phyloP scores from a whole-genome alignment of 805 yeast genomes.

The Candida nemodendra region DNA sequence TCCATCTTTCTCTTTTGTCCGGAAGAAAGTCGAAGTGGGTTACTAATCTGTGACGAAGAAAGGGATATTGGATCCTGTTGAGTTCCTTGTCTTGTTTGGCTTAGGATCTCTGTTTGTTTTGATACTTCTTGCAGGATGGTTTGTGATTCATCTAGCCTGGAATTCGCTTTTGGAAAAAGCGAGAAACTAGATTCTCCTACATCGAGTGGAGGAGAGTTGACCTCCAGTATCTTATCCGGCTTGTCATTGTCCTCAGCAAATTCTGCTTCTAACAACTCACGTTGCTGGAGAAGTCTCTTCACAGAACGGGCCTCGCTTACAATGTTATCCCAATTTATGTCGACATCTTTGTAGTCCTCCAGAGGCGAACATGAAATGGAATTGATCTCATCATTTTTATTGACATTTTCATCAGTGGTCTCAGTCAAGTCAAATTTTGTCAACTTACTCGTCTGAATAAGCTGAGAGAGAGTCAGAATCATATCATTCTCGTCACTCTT shows the following conservation, averaged over 20 bases:
- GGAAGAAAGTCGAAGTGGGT: neutral
- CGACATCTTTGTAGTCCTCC: constrained; percentile 10
- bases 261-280: neutral
- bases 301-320: constrained; percentile 3
- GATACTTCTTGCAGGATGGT: neutral
- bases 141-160: neutral
- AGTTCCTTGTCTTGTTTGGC: constrained; percentile 11
- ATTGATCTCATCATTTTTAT: neutral
- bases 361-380: constrained; percentile 18
- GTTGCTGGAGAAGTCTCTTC: constrained; percentile 2
- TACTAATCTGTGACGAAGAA: constrained; percentile 11
- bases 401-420: neutral
- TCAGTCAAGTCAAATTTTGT: neutral
- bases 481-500: constrained; percentile 1
- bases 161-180: constrained; percentile 7
- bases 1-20: neutral
- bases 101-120: neutral
- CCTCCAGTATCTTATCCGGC: constrained; percentile 1
- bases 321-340: constrained; percentile 9
- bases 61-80: constrained; percentile 17
- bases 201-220: neutral
- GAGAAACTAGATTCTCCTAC: constrained; percentile 11
- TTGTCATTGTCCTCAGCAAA: neutral
- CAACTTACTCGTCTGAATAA: constrained; percentile 3
- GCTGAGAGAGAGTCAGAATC: constrained; percentile 21